Evolutionary conservation across 2,329 filamentous ascomycete genomes (phyloP), one percentile per base, ranked within the genome.

Genomic region (Curvularia verruculosa): DNA sequence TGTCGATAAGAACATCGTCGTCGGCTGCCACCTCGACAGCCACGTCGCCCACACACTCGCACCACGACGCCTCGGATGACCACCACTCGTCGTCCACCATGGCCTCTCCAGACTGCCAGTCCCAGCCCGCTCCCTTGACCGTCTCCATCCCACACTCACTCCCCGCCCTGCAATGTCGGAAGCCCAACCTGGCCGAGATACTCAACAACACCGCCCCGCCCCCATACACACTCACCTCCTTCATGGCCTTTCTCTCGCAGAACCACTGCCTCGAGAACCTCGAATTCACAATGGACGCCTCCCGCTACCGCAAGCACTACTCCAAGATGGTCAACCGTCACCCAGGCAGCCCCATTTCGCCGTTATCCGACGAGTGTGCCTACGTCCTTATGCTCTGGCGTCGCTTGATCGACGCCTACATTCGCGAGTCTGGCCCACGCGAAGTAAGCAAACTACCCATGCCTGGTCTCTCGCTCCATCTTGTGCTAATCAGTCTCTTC

Each of bases 231-330:
- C 82, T 97, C 8, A 88, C 87, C 58, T 94, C 94, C 29, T 98
- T 98, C 77, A 98, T 95, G 87, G 93, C 93, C 54, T 98, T 96
- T 71, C 84, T 98, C 3, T 97, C 94, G 1, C 93, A 96, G 72
- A 98, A 98, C 71, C 94, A 98, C 78, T 99, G 95, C 74, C 82
- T 98, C 63, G 95, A 99, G 77, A 97, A 93, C 1, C 82, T 99
- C 37, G 95, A 98, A 74, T 99, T 99, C 76, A 96, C 93, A 39
- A 89, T 97, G 83, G 95, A 97, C 75, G 90, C 94, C 21, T 90
- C 92, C 56, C 86, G 92, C 59, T 99, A 98, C 74, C 85, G 87
- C 50, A 85, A 88, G 68, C 83, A 86, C 68, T 89, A 87, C 73
- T 79, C 83, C 51, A 81, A 85, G 55, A 81, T 86, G 69, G 79